Evolutionary conservation across 2,329 filamentous ascomycete genomes (phyloP).

Genomic region (Stenocarpella maydis): DNA sequence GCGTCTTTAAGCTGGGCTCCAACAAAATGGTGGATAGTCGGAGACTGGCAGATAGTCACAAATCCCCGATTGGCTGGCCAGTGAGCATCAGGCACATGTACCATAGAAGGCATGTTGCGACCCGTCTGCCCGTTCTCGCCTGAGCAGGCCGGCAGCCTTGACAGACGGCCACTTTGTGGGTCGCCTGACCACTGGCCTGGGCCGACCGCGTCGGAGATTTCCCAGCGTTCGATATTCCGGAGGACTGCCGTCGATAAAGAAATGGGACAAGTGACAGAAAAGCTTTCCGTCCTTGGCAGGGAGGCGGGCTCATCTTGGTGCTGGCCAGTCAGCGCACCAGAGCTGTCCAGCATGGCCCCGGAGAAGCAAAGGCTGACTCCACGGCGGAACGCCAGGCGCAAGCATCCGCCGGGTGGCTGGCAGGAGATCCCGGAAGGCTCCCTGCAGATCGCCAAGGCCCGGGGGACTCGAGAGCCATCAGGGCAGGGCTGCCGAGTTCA

Average conservation of each 20-base stretch:
- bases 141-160: constrained; percentile 19
- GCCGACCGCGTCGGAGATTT: constrained; percentile 32
- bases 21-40: constrained; percentile 5
- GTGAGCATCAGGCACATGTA: constrained; percentile 4
- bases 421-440: neutral
- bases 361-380: neutral
- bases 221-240: constrained; percentile 12
- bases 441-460: constrained; percentile 18
- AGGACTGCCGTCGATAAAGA: constrained; percentile 24
- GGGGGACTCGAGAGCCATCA: neutral
- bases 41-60: constrained; percentile 4
- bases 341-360: neutral
- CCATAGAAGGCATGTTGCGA: constrained; percentile 29
- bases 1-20: constrained; percentile 4
- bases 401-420: constrained; percentile 22
- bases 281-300: constrained; percentile 9
- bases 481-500: neutral
- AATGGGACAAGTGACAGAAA: constrained; percentile 10
- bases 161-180: constrained; percentile 23
- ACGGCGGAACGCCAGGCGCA: neutral
- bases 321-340: neutral
- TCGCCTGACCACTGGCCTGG: constrained; percentile 13
- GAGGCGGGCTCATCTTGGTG: neutral
- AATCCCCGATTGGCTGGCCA: constrained; percentile 32
- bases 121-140: constrained; percentile 31